These are phyloP conservation scores for Kazachstania taianensis DNA, from an alignment of 805 yeast genomes.

Conservation along the genomic window DNA sequence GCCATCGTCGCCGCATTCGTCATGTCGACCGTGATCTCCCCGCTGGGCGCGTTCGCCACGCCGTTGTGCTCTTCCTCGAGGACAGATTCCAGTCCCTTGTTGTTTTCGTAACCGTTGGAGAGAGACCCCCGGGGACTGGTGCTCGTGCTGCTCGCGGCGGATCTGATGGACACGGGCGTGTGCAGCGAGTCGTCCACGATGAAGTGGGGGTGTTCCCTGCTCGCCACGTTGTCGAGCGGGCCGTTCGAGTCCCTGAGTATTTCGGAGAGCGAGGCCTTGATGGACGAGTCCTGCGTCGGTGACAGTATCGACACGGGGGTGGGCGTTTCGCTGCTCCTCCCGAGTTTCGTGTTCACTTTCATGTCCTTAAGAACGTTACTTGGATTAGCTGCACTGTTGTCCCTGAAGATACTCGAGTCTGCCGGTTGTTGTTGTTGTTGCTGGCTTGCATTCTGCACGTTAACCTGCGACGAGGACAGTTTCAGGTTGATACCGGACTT, in stretches of 20 bases:
- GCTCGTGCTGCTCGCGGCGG: conserved; percentile 17
- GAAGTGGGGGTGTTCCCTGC: conserved; percentile 5
- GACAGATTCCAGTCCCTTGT: conserved; percentile 8
- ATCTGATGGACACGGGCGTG: conserved; percentile 12
- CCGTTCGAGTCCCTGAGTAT: not conserved
- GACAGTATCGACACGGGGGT: conserved; percentile 8
- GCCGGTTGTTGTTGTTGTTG: conserved; percentile 1
- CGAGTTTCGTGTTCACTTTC: conserved; percentile 2
- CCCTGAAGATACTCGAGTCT: not conserved
- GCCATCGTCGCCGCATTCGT: not conserved
- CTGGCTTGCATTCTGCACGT: not conserved
- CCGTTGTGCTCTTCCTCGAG: conserved; percentile 5
- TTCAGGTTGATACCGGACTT: conserved; percentile 9
- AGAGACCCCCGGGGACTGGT: conserved; percentile 13
- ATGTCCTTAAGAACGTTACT: not conserved
- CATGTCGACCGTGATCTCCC: not conserved
- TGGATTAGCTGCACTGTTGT: not conserved
- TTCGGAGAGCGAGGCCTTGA: not conserved
- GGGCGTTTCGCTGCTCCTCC: not conserved
- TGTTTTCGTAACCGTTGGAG: not conserved
- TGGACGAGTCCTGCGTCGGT: not conserved
- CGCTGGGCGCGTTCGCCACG: not conserved
- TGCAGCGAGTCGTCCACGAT: conserved; percentile 23
- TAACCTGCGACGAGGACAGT: conserved; percentile 6
- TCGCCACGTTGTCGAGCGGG: not conserved